phyloP scores from a whole-genome alignment of 148 eudicot species.

The Chenopodium suecicum region DNA sequence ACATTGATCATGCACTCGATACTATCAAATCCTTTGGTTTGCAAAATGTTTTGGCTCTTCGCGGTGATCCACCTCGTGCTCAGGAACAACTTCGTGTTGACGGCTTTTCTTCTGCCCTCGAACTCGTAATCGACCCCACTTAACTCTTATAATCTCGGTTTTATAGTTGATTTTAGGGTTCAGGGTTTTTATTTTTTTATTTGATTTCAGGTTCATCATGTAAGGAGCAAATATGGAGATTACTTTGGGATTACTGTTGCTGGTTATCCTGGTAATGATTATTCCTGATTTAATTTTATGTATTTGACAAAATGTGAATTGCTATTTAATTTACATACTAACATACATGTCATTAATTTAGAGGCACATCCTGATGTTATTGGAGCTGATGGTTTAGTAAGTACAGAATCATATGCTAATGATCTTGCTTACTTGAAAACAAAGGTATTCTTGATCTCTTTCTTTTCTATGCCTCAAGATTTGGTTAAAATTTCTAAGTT shows the following conservation, averaged over 20 bases:
- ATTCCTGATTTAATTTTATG: background rate
- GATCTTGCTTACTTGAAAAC: slow-evolving; percentile 86
- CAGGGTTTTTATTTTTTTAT: background rate
- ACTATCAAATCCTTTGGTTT: slow-evolving; percentile 65
- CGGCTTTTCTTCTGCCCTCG: slow-evolving; percentile 92
- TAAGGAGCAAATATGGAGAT: slow-evolving; percentile 65
- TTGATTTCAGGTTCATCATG: slow-evolving; percentile 63
- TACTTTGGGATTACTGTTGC: slow-evolving; percentile 93
- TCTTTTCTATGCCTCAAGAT: no score
- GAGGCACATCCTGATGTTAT: slow-evolving; percentile 94
- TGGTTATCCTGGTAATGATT: slow-evolving; percentile 80
- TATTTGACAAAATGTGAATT: background rate
- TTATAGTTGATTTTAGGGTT: background rate
- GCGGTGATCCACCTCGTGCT: slow-evolving; percentile 97
- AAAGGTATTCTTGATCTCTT: slow-evolving; percentile 45
- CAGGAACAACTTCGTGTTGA: slow-evolving; percentile 86
- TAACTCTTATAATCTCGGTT: background rate
- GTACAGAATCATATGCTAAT: slow-evolving; percentile 60
- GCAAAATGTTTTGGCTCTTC: slow-evolving; percentile 87
- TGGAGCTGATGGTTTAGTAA: slow-evolving; percentile 60
- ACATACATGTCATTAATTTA: slow-evolving; percentile 8
- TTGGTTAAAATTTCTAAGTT: no score
- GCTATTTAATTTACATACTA: no score
- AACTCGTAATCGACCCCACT: slow-evolving; percentile 46
- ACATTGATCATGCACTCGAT: slow-evolving; percentile 75